Percentiles rank a stretch among this genome's conserved stretches.
These are phyloP conservation scores for Lecanicillium sp. DNA, from an alignment of 2,329 filamentous ascomycete genomes.

Conservation along the genomic window DNA sequence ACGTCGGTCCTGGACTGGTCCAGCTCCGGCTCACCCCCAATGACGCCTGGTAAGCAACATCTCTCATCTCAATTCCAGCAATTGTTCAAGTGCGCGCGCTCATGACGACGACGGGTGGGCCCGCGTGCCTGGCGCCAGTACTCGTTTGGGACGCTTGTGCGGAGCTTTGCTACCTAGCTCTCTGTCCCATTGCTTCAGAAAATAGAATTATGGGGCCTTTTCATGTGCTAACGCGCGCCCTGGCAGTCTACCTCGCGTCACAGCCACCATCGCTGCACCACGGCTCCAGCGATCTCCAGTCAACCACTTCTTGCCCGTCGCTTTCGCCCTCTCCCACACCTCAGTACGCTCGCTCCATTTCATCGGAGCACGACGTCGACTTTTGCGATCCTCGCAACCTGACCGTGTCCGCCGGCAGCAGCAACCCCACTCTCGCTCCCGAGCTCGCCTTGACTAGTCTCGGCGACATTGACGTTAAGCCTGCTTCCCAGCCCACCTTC, in stretches of 20 bases:
- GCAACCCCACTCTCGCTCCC: slow-evolving; percentile 40
- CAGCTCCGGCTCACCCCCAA: slow-evolving; percentile 68
- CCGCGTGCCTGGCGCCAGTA: too few relatives aligned
- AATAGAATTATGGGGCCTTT: too few relatives aligned
- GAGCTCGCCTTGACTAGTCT: slow-evolving; percentile 61
- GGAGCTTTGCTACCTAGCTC: too few relatives aligned
- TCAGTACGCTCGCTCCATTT: slow-evolving; percentile 55
- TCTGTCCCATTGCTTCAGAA: too few relatives aligned
- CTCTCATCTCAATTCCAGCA: slow-evolving; percentile 1
- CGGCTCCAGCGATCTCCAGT: slow-evolving; percentile 63
- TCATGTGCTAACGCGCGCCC: slow-evolving; percentile 1
- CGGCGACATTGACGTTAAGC: slow-evolving; percentile 54
- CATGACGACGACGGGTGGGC: too few relatives aligned
- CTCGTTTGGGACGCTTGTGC: too few relatives aligned
- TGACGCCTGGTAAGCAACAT: slow-evolving; percentile 91
- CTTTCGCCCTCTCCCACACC: slow-evolving; percentile 82
- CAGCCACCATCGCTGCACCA: slow-evolving; percentile 51
- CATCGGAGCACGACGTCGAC: slow-evolving; percentile 64
- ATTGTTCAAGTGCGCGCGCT: neutral
- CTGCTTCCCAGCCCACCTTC: slow-evolving; percentile 34
- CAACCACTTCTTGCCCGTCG: slow-evolving; percentile 67
- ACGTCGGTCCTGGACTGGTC: slow-evolving; percentile 72
- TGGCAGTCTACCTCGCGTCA: slow-evolving; percentile 40
- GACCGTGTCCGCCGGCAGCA: slow-evolving; percentile 54
- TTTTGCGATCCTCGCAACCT: slow-evolving; percentile 90